Base-by-base conservation (phyloP, 2,329 filamentous ascomycete genomes). In the Fusarium xyrophilum region DNA sequence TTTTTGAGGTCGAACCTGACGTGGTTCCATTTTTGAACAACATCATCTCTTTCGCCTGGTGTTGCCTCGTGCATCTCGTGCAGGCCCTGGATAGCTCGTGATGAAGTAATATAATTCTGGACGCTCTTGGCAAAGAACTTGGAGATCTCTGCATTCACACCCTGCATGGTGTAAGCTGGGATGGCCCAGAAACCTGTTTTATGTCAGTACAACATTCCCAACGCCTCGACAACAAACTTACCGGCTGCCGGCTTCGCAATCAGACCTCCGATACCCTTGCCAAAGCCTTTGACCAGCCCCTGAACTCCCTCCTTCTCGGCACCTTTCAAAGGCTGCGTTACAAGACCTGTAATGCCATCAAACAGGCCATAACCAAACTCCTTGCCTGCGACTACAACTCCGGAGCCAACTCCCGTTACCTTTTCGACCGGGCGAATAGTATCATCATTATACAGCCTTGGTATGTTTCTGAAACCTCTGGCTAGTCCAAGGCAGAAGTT, bases 381-480 rank as follows among this genome's bases (percentile, higher is more conserved):
- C 76, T 91, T 93, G 4, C 91, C 88, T 7, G 93, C 94, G 44
- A 93, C 89, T 65, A 85, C 89, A 28, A 97, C 79, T 0, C 94
- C 94, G 66, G 89, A 92, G 54, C 88, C 85, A 51, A 97, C 81
- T 53, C 89, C 91, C 0, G 91, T 93, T 7, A 97, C 91, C 71
- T 92, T 93, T 60, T 93, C 91, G 2, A 86, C 82, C n/a, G 91
- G 90, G 12, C 92, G 86, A 2, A 97, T 89, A 2, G 89, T 94
- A 3, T 92, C 88, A 73, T 97, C 93, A 42, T 93, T 91, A 75
- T 97, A 97, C 2, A 97, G 82, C 70, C 88, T 90, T 1, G 94
- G 93, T 9, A 92, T 90, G 72, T 97, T 97, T 75, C 95, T 91
- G 76, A 97, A 96, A 0, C 94, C 94, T 77, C 91, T 91, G 1